Percentiles rank a stretch among this genome's conserved stretches.
Conservation (phyloP, 75 land plant species). For the Pinus tabuliformis region DNA sequence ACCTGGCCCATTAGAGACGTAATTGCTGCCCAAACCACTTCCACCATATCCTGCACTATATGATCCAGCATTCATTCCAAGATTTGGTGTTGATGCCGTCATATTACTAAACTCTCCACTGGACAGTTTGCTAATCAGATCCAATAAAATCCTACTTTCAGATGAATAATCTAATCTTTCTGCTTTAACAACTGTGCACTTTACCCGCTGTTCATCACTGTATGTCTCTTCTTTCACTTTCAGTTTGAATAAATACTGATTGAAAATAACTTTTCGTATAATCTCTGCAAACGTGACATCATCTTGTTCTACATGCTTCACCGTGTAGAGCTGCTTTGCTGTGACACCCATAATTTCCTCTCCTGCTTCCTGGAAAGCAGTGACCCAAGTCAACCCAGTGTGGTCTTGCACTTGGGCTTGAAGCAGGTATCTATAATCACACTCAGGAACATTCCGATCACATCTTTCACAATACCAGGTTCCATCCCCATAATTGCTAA, state of each 20-base stretch:
- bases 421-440: conserved; percentile 93
- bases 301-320: conserved; percentile 70
- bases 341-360: conserved; percentile 76
- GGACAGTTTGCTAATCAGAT: conserved; percentile 40
- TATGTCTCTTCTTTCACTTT: conserved; percentile 90
- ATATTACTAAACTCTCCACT: conserved; percentile 20
- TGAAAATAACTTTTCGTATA: conserved; percentile 53
- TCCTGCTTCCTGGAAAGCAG: conserved; percentile 95
- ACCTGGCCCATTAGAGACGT: background rate
- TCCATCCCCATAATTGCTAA: conserved; percentile 59
- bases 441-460: conserved; percentile 76
- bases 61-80: conserved; percentile 12
- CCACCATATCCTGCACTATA: conserved; percentile 5
- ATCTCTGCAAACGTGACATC: conserved; percentile 58
- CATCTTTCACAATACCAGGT: conserved; percentile 92
- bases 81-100: background rate
- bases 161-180: conserved; percentile 67
- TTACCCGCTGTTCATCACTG: conserved; percentile 90
- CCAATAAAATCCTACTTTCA: conserved; percentile 64
- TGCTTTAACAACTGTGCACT: conserved; percentile 68
- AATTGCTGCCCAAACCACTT: background rate
- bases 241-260: conserved; percentile 68
- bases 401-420: conserved; percentile 88
- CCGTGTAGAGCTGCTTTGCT: conserved; percentile 75
- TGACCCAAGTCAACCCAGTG: conserved; percentile 92